Evolutionary conservation across 2,329 filamentous ascomycete species (phyloP).

Genomic region (Microcyclosporella mali): DNA sequence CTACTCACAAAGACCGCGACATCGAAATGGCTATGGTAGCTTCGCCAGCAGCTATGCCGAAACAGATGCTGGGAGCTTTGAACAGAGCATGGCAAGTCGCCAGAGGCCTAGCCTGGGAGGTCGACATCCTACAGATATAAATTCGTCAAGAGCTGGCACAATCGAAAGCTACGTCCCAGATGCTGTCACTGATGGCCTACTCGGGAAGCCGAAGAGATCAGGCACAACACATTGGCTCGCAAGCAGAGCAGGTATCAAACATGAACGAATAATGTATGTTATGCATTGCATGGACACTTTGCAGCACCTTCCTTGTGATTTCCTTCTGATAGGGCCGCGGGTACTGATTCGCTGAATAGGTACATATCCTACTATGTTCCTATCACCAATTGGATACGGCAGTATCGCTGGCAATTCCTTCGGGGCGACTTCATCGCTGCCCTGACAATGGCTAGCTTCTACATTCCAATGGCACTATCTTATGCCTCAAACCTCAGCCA

Average conservation of each 20-base stretch:
- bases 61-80: slow-evolving; percentile 16
- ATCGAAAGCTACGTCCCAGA: slow-evolving; percentile 38
- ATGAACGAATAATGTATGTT: slow-evolving; percentile 65
- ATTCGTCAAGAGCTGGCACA: slow-evolving; percentile 28
- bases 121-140: slow-evolving; percentile 14
- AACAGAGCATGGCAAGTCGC: slow-evolving; percentile 28
- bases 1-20: slow-evolving; percentile 61
- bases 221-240: slow-evolving; percentile 67
- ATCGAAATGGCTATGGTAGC: slow-evolving; percentile 47
- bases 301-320: neutral
- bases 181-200: slow-evolving; percentile 39
- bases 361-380: slow-evolving; percentile 93
- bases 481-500: slow-evolving; percentile 89
- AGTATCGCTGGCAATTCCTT: slow-evolving; percentile 77
- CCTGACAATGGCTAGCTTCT: slow-evolving; percentile 96
- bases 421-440: slow-evolving; percentile 83
- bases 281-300: neutral
- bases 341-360: slow-evolving; percentile 40
- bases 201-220: slow-evolving; percentile 53
- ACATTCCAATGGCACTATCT: slow-evolving; percentile 93
- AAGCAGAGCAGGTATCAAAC: slow-evolving; percentile 65
- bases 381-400: slow-evolving; percentile 79
- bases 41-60: slow-evolving; percentile 23
- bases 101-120: slow-evolving; percentile 27
- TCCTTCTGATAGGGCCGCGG: neutral